Percentiles rank a stretch among this genome's conserved stretches.
These are phyloP conservation scores for Jatropha multifida DNA, from an alignment of 441 rosid genomes.

Conservation along the genomic window DNA sequence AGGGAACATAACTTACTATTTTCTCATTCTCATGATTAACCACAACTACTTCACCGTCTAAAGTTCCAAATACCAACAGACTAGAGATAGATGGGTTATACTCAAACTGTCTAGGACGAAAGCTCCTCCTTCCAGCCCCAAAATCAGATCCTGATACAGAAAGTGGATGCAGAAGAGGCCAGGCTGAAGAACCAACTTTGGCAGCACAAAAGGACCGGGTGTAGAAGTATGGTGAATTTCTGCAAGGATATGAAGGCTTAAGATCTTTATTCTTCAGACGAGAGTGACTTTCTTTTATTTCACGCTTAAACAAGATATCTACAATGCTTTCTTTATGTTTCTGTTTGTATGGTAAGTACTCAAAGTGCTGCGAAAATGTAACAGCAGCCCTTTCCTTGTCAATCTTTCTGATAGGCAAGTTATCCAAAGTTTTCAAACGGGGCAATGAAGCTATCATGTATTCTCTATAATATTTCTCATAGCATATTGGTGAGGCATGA, in stretches of 20 bases:
- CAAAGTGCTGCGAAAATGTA: constrained; percentile 62
- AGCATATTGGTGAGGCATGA: constrained; percentile 87
- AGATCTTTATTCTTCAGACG: constrained; percentile 25
- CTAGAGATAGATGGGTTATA: constrained; percentile 79
- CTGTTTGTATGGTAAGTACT: constrained; percentile 72
- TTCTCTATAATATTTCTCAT: constrained; percentile 80
- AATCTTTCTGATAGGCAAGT: constrained; percentile 59
- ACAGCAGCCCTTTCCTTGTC: constrained; percentile 68
- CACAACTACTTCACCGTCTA: constrained; percentile 90
- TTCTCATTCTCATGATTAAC: constrained; percentile 83
- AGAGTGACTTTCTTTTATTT: constrained; percentile 48
- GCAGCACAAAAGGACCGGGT: constrained; percentile 84
- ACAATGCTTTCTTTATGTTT: constrained; percentile 67
- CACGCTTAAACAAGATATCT: constrained; percentile 69
- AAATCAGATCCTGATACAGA: constrained; percentile 40
- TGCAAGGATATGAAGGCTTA: constrained; percentile 30
- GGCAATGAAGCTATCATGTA: constrained; percentile 81
- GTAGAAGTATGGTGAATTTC: constrained; percentile 57
- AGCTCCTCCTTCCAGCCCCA: constrained; percentile 43
- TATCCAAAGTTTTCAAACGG: constrained; percentile 67
- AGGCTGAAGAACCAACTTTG: constrained; percentile 74
- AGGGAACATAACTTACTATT: constrained; percentile 67
- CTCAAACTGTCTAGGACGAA: constrained; percentile 93
- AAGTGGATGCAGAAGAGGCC: constrained; percentile 75
- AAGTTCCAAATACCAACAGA: constrained; percentile 84